phyloP scores from a whole-genome alignment of 179 eudicot genomes.

The Beta macrorhiza region DNA sequence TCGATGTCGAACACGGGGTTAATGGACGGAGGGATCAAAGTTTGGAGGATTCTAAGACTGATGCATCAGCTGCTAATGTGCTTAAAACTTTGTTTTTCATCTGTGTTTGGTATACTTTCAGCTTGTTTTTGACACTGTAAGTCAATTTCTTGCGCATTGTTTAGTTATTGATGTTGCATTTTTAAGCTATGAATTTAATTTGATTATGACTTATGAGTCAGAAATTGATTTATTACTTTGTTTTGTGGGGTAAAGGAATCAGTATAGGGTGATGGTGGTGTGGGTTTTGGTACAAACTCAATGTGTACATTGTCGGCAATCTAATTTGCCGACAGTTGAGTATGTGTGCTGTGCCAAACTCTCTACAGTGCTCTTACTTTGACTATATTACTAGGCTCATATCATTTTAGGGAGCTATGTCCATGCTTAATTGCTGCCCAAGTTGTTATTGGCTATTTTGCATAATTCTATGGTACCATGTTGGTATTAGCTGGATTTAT shows the following conservation, averaged over 20 bases:
- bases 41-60: conserved; percentile 27
- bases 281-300: not conserved
- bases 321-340: not conserved
- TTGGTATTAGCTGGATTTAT: not conserved
- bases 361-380: not conserved
- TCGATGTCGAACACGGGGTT: conserved; percentile 44
- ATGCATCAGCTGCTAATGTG: conserved; percentile 60
- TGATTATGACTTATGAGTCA: not conserved
- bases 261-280: not conserved
- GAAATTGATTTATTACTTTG: not conserved
- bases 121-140: conserved; percentile 89
- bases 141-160: conserved; percentile 24
- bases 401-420: too few relatives aligned
- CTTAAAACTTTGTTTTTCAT: conserved; percentile 76
- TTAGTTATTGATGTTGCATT: not conserved
- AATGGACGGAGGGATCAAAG: conserved; percentile 15
- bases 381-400: not conserved
- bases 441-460: not conserved
- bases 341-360: not conserved
- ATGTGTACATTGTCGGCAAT: not conserved
- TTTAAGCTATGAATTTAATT: not conserved
- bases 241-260: not conserved
- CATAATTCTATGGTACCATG: not conserved
- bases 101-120: conserved; percentile 86
- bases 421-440: too few relatives aligned